Percentiles rank a stretch among this genome's conserved stretches.
phyloP scores from a whole-genome alignment of 495 filamentous ascomycete species.

The Astrothelium macrocarpum region DNA sequence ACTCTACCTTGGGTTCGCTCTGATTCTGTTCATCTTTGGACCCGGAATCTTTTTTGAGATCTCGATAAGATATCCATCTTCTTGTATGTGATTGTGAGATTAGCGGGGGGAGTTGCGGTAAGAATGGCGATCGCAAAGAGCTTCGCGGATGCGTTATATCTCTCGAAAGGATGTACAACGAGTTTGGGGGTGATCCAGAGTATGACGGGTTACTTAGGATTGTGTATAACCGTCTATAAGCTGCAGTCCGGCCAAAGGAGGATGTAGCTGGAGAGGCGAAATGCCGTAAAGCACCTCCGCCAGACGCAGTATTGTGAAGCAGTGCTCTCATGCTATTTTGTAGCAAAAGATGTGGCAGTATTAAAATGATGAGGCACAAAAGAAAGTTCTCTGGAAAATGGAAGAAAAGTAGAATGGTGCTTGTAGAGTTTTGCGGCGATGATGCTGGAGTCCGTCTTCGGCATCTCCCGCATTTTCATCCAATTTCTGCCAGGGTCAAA shows the following conservation, averaged over 20 bases:
- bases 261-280: constrained; percentile 3
- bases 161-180: background rate
- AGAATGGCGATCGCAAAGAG: constrained; percentile 22
- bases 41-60: constrained; percentile 36
- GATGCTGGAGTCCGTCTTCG: background rate
- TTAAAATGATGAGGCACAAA: background rate
- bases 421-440: background rate
- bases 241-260: constrained; percentile 42
- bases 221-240: constrained; percentile 48
- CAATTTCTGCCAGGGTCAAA: no score
- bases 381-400: background rate
- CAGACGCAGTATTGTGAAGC: constrained; percentile 3
- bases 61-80: constrained; percentile 16
- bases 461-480: background rate
- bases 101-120: constrained; percentile 25
- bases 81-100: constrained; percentile 17
- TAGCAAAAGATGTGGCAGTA: background rate
- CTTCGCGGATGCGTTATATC: background rate
- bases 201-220: constrained; percentile 20
- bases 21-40: constrained; percentile 37
- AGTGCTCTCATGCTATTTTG: constrained; percentile 9
- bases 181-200: constrained; percentile 8
- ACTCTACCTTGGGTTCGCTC: constrained; percentile 24
- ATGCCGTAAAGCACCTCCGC: background rate
- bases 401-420: background rate